These are phyloP conservation scores for Meyerozyma smithsonii DNA, from an alignment of 1,139 yeast genomes.

Conservation along the genomic window DNA sequence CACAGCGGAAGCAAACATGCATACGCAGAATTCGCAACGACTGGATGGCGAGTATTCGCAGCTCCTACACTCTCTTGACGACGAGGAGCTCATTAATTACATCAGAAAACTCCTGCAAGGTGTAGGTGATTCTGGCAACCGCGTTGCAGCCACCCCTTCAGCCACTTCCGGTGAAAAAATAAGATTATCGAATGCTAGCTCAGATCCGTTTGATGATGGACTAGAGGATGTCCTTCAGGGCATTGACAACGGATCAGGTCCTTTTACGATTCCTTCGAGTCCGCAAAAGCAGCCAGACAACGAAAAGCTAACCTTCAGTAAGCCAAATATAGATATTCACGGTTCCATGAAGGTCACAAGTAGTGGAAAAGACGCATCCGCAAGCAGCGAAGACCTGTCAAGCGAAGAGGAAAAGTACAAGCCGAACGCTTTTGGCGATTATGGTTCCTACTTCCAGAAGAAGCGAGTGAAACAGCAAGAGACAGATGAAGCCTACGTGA, in stretches of 20 bases:
- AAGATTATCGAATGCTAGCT: constrained; percentile 6
- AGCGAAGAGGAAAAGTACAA: constrained; percentile 11
- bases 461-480: constrained; percentile 66
- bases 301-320: no score
- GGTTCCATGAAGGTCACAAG: no score
- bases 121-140: constrained; percentile 6
- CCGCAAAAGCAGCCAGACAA: no score
- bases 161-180: constrained; percentile 11
- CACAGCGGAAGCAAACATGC: neutral
- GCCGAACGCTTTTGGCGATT: constrained; percentile 61
- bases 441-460: constrained; percentile 60
- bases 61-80: constrained; percentile 34
- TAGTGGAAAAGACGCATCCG: constrained; percentile 4
- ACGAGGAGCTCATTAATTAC: constrained; percentile 36
- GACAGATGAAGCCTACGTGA: constrained; percentile 51
- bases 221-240: constrained; percentile 21
- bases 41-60: constrained; percentile 1
- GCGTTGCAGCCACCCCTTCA: constrained; percentile 8
- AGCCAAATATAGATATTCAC: no score
- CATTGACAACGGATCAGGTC: neutral
- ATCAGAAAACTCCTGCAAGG: constrained; percentile 31
- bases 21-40: neutral
- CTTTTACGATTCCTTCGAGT: neutral
- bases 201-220: constrained; percentile 31
- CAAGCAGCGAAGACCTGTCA: neutral